Evolutionary conservation across 257 asterid species (phyloP).

Genomic region (Linaria vulgaris): DNA sequence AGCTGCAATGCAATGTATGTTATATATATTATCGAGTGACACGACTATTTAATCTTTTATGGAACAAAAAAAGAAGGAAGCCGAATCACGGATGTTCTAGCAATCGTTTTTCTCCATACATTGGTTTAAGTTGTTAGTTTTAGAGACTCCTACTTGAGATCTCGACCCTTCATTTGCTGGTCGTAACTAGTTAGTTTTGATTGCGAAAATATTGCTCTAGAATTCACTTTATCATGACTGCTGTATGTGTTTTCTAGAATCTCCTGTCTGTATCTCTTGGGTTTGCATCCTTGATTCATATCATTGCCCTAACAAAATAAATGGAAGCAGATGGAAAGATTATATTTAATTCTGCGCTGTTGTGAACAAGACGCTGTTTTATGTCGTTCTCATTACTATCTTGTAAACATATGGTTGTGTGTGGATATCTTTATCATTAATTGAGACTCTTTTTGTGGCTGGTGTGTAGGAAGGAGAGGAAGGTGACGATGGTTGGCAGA

Average conservation of each 20-base stretch:
- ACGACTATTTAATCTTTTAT: constrained; percentile 17
- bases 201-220: not conserved
- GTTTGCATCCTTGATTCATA: not conserved
- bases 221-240: no score
- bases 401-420: not conserved
- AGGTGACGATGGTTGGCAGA: constrained; percentile 74
- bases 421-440: not conserved
- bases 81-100: not conserved
- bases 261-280: constrained; percentile 4
- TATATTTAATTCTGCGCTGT: constrained; percentile 17
- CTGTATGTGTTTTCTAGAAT: no score
- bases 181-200: not conserved
- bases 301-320: constrained; percentile 15
- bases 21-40: no score
- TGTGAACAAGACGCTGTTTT: constrained; percentile 11
- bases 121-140: no score
- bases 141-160: no score
- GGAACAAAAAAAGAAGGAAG: not conserved
- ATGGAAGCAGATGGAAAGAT: constrained; percentile 26
- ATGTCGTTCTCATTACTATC: no score
- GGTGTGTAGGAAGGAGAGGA: constrained; percentile 44
- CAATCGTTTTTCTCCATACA: no score
- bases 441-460: constrained; percentile 25
- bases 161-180: no score
- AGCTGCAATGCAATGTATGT: not conserved